These are phyloP conservation scores for Clausena lansium DNA, from an alignment of 345 rosid genomes.

Conservation along the genomic window DNA sequence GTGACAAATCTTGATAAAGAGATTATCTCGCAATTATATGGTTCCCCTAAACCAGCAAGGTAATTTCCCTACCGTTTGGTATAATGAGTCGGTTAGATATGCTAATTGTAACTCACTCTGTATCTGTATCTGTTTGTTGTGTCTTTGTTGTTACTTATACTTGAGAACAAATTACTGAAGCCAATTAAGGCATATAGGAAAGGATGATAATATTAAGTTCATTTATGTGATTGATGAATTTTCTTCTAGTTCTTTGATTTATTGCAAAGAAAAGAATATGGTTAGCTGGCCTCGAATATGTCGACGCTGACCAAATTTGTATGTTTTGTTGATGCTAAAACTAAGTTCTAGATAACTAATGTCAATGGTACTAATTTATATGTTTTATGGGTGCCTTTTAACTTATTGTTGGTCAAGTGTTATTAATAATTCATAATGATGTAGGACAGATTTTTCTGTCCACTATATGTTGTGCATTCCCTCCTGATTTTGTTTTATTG, in stretches of 20 bases:
- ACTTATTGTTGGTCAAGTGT: not conserved
- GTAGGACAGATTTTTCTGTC: not conserved
- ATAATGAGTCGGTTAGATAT: not conserved
- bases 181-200: not conserved
- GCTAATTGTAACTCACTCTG: not conserved
- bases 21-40: conserved; percentile 46
- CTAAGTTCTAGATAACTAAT: not conserved
- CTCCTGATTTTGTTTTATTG: not conserved
- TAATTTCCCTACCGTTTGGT: conserved; percentile 20
- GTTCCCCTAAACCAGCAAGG: conserved; percentile 32
- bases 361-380: not conserved
- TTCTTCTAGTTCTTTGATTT: not conserved
- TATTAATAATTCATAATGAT: not conserved
- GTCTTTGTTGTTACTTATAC: not conserved
- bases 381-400: not conserved
- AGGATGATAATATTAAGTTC: not conserved
- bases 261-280: not conserved
- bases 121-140: not conserved
- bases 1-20: conserved; percentile 47
- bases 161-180: not conserved
- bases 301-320: not conserved
- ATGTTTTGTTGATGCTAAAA: not conserved
- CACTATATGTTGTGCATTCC: not conserved
- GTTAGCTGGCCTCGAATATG: not conserved
- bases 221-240: not conserved